Evolutionary conservation across 257 asterid species (phyloP).

Genomic region (Rhazya stricta): DNA sequence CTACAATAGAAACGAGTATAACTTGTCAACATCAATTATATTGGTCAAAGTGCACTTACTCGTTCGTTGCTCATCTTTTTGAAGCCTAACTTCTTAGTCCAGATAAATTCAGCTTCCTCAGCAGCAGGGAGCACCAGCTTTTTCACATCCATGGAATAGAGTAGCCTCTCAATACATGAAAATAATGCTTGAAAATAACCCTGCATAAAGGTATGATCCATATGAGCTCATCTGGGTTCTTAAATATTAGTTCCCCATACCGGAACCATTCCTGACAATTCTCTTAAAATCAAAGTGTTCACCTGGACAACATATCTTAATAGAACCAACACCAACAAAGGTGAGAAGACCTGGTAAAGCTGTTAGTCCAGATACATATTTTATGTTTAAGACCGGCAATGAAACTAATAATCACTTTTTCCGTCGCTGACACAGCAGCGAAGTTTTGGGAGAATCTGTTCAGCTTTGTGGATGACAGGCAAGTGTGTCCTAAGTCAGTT

Average conservation of each 20-base stretch:
- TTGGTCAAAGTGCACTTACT: slow-evolving; percentile 42
- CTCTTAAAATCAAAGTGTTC: not conserved
- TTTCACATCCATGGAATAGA: slow-evolving; percentile 69
- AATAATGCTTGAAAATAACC: slow-evolving; percentile 90
- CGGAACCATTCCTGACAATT: not conserved
- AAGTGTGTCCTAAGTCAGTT: no score
- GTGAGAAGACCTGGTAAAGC: not conserved
- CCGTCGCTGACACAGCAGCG: no score
- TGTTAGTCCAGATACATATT: not conserved
- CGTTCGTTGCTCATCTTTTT: slow-evolving; percentile 67
- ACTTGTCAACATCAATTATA: not conserved
- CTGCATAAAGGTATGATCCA: slow-evolving; percentile 29
- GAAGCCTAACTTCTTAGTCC: slow-evolving; percentile 92
- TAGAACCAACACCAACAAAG: no score
- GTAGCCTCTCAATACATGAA: slow-evolving; percentile 72
- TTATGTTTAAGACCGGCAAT: no score
- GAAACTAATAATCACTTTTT: no score
- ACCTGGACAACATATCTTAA: not conserved
- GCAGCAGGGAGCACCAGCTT: slow-evolving; percentile 94
- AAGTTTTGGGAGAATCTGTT: no score
- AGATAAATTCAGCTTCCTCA: slow-evolving; percentile 94
- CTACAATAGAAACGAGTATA: not conserved
- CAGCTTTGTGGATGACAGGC: no score
- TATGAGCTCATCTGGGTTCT: not conserved
- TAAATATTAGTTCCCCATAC: not conserved